These are phyloP conservation scores for Trypanosoma cruzi DNA, from an alignment of 208 protist genomes.

Conservation along the genomic window DNA sequence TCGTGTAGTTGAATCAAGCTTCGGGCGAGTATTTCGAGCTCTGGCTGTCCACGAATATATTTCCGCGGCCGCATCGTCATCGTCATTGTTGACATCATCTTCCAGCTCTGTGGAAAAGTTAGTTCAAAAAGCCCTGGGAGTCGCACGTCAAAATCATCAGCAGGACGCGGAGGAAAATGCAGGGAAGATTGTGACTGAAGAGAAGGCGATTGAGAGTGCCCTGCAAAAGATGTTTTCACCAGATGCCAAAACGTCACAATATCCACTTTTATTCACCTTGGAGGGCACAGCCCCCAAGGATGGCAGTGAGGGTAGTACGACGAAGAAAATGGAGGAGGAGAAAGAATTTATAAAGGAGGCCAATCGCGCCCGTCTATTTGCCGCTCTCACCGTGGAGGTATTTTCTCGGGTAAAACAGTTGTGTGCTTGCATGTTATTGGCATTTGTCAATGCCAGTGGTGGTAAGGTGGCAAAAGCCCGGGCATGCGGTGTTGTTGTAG, in stretches of 20 bases:
- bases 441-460: conserved; percentile 32
- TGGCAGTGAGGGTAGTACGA: background rate
- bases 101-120: conserved; percentile 7
- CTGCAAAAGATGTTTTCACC: conserved; percentile 16
- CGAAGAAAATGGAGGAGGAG: background rate
- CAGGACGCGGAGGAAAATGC: background rate
- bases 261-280: conserved; percentile 22
- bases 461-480: conserved; percentile 12
- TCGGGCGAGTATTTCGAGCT: conserved; percentile 22
- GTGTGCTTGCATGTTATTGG: conserved; percentile 31
- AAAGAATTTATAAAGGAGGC: conserved; percentile 2
- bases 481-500: conserved; percentile 54
- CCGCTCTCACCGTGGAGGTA: conserved; percentile 29
- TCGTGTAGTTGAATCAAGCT: conserved; percentile 22
- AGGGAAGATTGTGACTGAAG: background rate
- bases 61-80: background rate
- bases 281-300: background rate
- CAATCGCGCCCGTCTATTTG: conserved; percentile 32
- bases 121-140: conserved; percentile 1
- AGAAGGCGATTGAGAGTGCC: conserved; percentile 5
- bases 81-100: background rate
- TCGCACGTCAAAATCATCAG: background rate
- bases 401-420: conserved; percentile 30
- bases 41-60: conserved; percentile 16
- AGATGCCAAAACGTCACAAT: background rate